Conservation (phyloP, 352 stramenopile genomes). For the Phytophthora ohioensis region DNA sequence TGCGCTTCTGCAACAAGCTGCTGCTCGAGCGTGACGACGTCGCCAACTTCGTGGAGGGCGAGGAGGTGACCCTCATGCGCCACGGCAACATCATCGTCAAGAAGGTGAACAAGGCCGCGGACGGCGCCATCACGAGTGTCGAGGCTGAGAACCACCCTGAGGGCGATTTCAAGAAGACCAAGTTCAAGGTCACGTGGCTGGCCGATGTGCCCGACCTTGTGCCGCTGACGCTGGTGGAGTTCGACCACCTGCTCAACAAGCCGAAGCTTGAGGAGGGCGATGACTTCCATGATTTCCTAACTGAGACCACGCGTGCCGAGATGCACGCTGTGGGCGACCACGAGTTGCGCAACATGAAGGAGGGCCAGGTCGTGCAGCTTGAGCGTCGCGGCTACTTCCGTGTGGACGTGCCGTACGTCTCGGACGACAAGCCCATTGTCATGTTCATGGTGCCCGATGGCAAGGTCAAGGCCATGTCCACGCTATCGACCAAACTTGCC, state of each 20-base stretch:
- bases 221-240: constrained; percentile 95
- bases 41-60: constrained; percentile 93
- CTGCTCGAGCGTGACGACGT: constrained; percentile 97
- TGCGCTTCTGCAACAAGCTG: constrained; percentile 90
- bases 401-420: constrained; percentile 86
- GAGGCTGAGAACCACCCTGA: constrained; percentile 82
- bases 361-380: constrained; percentile 98
- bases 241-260: constrained; percentile 99
- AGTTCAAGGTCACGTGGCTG: constrained; percentile 98
- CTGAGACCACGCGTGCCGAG: constrained; percentile 94
- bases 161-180: constrained; percentile 95
- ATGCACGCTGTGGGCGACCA: constrained; percentile 95
- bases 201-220: constrained; percentile 91
- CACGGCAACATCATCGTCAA: constrained; percentile 94
- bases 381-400: constrained; percentile 99
- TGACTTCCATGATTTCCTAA: constrained; percentile 98
- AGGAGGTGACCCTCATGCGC: constrained; percentile 98
- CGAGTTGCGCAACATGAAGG: constrained; percentile 94
- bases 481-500: constrained; percentile 87
- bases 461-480: constrained; percentile 93
- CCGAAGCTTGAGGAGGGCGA: constrained; percentile 98
- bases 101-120: constrained; percentile 69
- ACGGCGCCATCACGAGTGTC: constrained; percentile 64
- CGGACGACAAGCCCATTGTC: constrained; percentile 91
- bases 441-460: constrained; percentile 99